A percentile compares a stretch with the other conserved stretches of the same genome.
phyloP scores from a whole-genome alignment of 257 asterid species.

The Solanum verrucosum region DNA sequence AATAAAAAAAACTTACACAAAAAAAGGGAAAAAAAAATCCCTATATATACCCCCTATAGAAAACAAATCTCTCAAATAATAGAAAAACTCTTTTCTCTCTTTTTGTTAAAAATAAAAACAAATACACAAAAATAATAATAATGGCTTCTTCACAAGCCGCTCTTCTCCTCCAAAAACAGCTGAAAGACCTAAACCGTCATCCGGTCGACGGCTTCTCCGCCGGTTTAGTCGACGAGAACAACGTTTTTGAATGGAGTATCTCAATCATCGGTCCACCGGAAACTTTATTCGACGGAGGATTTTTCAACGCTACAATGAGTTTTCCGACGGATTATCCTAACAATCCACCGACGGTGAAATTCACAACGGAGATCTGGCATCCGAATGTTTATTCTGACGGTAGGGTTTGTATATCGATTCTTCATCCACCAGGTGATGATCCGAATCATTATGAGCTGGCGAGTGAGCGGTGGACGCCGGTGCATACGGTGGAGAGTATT shows the following conservation, averaged over 20 bases:
- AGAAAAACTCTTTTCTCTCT: not conserved
- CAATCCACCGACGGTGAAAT: conserved; percentile 87
- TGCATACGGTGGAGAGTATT: conserved; percentile 99
- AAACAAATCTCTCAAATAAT: not conserved
- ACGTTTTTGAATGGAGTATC: conserved; percentile 90
- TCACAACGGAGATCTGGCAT: conserved; percentile 95
- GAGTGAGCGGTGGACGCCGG: conserved; percentile 99
- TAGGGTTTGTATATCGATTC: conserved; percentile 91
- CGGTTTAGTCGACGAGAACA: conserved; percentile 74
- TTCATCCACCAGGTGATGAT: conserved; percentile 99
- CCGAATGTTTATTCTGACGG: conserved; percentile 93
- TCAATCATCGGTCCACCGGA: conserved; percentile 95
- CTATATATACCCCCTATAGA: not conserved
- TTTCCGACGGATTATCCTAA: conserved; percentile 88
- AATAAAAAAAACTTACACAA: not conserved
- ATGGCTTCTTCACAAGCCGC: conserved; percentile 69
- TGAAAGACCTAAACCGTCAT: conserved; percentile 69
- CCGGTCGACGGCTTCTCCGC: conserved; percentile 98
- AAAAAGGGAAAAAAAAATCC: not conserved
- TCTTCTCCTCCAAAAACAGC: conserved; percentile 94
- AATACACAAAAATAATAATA: not conserved
- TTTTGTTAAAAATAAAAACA: not conserved
- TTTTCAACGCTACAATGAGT: conserved; percentile 88
- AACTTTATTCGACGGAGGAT: conserved; percentile 93
- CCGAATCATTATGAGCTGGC: conserved; percentile 96